These are phyloP conservation scores for Cladophialophora bantiana DNA, from an alignment of 2,329 filamentous ascomycete genomes.

Conservation along the genomic window DNA sequence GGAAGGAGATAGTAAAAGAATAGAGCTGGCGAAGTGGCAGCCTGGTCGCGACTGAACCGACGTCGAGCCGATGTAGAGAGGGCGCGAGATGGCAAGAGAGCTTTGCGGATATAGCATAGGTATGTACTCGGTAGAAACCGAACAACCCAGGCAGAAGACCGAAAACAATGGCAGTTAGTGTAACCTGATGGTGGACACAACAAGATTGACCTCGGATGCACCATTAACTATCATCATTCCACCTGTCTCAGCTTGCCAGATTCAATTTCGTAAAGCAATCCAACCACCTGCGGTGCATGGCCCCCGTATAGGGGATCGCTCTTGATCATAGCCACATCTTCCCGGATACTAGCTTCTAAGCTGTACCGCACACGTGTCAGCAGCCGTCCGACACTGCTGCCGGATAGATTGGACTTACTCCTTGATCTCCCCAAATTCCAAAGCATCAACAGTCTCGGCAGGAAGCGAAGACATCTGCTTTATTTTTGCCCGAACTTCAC, in stretches of 20 bases:
- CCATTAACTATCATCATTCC: neutral
- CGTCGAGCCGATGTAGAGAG: too few relatives aligned
- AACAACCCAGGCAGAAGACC: neutral
- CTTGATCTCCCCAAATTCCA: conserved; percentile 10
- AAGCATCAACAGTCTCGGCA: neutral
- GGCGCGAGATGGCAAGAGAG: too few relatives aligned
- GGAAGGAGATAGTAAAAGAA: too few relatives aligned
- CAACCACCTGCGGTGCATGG: conserved; percentile 1
- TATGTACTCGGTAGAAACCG: too few relatives aligned
- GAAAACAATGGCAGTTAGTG: neutral
- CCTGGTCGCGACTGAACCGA: too few relatives aligned
- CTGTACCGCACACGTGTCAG: neutral
- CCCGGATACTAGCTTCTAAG: neutral
- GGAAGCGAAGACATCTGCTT: conserved; percentile 2
- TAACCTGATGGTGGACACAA: neutral
- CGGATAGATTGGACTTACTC: neutral
- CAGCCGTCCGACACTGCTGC: neutral
- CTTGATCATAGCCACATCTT: conserved; percentile 14
- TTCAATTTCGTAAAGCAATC: conserved; percentile 8
- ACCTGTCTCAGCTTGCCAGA: conserved; percentile 6
- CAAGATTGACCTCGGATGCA: neutral
- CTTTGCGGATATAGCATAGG: too few relatives aligned
- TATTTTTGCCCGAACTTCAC: conserved; percentile 3
- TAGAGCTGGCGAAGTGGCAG: too few relatives aligned
- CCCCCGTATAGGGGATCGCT: conserved; percentile 2